These are phyloP conservation scores for Primulina tabacum DNA, from an alignment of 257 asterid species.

Conservation along the genomic window DNA sequence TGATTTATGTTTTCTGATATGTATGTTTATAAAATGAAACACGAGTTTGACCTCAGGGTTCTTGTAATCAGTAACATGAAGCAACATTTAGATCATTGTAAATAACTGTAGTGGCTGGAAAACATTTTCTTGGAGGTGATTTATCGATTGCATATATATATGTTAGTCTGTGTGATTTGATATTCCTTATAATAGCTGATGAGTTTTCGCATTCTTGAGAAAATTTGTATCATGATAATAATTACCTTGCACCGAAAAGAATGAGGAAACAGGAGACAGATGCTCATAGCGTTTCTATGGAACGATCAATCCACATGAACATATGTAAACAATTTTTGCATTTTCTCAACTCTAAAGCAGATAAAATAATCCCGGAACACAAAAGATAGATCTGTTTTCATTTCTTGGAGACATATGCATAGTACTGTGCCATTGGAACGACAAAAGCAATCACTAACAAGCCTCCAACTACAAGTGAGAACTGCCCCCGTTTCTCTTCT, in stretches of 20 bases:
- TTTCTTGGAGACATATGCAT: constrained; percentile 87
- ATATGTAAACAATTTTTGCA: constrained; percentile 39
- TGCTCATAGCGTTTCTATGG: constrained; percentile 19
- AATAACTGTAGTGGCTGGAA: too few species aligned
- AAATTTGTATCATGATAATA: background rate
- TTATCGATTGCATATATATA: too few species aligned
- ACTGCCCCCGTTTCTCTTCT: constrained; percentile 92
- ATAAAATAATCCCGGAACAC: constrained; percentile 16
- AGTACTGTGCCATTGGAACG: constrained; percentile 99
- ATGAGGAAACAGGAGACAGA: constrained; percentile 6
- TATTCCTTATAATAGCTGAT: background rate
- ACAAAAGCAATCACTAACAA: constrained; percentile 96
- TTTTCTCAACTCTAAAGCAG: constrained; percentile 37
- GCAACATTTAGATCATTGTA: background rate
- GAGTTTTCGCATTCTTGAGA: background rate
- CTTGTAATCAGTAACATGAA: background rate
- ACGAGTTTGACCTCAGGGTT: background rate
- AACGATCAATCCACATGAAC: constrained; percentile 26
- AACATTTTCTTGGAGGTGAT: background rate
- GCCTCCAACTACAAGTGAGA: constrained; percentile 96
- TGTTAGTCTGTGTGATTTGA: background rate
- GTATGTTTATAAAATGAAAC: background rate
- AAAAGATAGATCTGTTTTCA: constrained; percentile 35
- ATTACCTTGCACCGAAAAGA: background rate
- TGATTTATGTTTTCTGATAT: background rate